A percentile compares a stretch with the other conserved stretches of the same genome.
phyloP scores from a whole-genome alignment of 2,329 filamentous ascomycete species.

The Diaporthe ampelina region DNA sequence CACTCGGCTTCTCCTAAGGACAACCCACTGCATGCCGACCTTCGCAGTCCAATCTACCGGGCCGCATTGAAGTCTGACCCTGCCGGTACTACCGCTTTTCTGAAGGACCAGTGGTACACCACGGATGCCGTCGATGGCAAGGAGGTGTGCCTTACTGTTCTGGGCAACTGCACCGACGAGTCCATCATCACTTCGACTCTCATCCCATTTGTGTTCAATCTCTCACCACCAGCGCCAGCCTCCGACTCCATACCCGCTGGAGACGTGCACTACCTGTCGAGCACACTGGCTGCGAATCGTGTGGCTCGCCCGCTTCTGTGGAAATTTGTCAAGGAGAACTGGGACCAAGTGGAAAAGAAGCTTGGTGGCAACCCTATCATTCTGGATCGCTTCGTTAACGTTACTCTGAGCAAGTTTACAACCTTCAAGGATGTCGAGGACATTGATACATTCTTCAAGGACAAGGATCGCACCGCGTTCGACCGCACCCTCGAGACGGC shows the following conservation, averaged over 20 bases:
- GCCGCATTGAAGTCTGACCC: slow-evolving; percentile 80
- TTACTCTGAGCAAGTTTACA: slow-evolving; percentile 83
- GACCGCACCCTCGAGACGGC: slow-evolving; percentile 89
- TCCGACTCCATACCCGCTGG: slow-evolving; percentile 81
- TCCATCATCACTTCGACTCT: slow-evolving; percentile 76
- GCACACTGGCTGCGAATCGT: slow-evolving; percentile 79
- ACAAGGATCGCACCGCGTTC: slow-evolving; percentile 88
- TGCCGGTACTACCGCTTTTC: slow-evolving; percentile 75
- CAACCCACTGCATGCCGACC: slow-evolving; percentile 82
- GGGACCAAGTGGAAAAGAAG: slow-evolving; percentile 78
- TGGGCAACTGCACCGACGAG: slow-evolving; percentile 80
- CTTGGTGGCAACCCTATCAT: slow-evolving; percentile 86
- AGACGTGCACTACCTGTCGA: slow-evolving; percentile 88
- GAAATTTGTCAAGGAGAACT: slow-evolving; percentile 88
- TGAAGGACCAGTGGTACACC: slow-evolving; percentile 87
- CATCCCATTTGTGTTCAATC: slow-evolving; percentile 84
- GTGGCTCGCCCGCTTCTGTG: slow-evolving; percentile 82
- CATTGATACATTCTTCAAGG: slow-evolving; percentile 86
- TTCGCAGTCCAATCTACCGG: slow-evolving; percentile 85
- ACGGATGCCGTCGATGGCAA: slow-evolving; percentile 92
- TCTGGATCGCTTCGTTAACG: slow-evolving; percentile 88
- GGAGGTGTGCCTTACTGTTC: slow-evolving; percentile 82
- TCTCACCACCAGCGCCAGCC: slow-evolving; percentile 62
- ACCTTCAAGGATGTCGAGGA: slow-evolving; percentile 78
- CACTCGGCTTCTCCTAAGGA: slow-evolving; percentile 79